phyloP scores from a whole-genome alignment of 768 basidiomycete species.

The Russula vinacea region DNA sequence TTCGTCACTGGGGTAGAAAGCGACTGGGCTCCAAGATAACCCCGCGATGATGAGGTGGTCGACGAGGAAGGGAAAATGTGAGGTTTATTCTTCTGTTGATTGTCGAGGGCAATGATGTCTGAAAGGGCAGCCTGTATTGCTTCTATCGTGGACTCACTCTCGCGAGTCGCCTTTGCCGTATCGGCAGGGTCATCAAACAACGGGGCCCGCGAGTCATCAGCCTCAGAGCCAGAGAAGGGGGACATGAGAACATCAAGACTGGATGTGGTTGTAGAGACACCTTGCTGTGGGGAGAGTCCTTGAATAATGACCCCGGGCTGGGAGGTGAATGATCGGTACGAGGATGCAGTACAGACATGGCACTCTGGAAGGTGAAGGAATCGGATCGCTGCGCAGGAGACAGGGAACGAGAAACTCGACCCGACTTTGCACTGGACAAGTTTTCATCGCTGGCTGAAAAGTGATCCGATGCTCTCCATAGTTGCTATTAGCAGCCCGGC shows the following conservation, averaged over 20 bases:
- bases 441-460: conserved; percentile 21
- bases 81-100: conserved; percentile 41
- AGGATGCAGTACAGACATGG: conserved; percentile 7
- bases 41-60: conserved; percentile 7
- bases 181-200: conserved; percentile 82
- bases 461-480: background rate
- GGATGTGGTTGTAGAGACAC: conserved; percentile 40
- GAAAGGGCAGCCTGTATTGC: conserved; percentile 95
- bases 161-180: conserved; percentile 50
- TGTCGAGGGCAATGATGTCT: conserved; percentile 89
- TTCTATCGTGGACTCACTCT: conserved; percentile 81
- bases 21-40: conserved; percentile 1
- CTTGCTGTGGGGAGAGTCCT: conserved; percentile 12
- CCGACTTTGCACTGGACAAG: conserved; percentile 7
- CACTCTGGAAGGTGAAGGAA: conserved; percentile 15
- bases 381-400: conserved; percentile 29
- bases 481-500: conserved; percentile 11
- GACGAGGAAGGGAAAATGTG: conserved; percentile 4
- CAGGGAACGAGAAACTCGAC: conserved; percentile 12
- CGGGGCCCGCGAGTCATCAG: conserved; percentile 62
- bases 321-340: conserved; percentile 17
- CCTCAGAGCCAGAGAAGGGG: conserved; percentile 50
- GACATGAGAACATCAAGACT: conserved; percentile 86
- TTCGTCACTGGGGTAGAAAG: conserved; percentile 29
- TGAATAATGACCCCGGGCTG: conserved; percentile 16